Evolutionary conservation across 163 green algal species (phyloP).

Genomic region (Chloromonas sp.): DNA sequence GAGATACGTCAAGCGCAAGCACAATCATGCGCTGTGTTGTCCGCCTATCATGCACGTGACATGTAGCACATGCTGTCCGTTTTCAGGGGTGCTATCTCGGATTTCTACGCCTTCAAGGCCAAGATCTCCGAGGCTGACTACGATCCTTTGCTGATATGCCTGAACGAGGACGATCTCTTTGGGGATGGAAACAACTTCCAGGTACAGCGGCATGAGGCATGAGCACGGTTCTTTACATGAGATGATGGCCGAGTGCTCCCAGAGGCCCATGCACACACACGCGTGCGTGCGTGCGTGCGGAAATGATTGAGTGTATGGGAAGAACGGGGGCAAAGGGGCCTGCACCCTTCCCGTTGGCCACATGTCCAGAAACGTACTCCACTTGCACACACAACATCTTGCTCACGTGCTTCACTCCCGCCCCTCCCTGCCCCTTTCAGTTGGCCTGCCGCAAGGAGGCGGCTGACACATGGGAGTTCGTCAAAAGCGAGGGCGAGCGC

Average conservation of each 20-base stretch:
- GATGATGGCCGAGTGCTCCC: too few species aligned
- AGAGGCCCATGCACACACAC: too few species aligned
- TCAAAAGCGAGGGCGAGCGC: slow-evolving; percentile 36
- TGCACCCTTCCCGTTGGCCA: too few species aligned
- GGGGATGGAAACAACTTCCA: slow-evolving; percentile 82
- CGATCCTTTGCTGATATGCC: slow-evolving; percentile 39
- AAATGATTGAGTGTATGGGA: too few species aligned
- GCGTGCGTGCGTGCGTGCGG: too few species aligned
- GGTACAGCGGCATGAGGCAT: slow-evolving; percentile 13
- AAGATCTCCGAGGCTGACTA: slow-evolving; percentile 51
- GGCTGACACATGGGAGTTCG: slow-evolving; percentile 35
- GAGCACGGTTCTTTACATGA: too few species aligned
- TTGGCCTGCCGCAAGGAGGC: slow-evolving; percentile 18
- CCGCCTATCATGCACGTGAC: too few species aligned
- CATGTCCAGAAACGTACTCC: neutral
- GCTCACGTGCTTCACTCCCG: neutral
- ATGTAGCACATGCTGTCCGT: too few species aligned
- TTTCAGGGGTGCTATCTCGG: slow-evolving; percentile 60
- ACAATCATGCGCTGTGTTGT: too few species aligned
- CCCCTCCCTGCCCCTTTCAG: slow-evolving; percentile 5
- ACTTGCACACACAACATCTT: neutral
- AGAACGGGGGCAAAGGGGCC: too few species aligned
- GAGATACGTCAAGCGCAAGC: too few species aligned
- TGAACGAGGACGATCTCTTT: slow-evolving; percentile 72
- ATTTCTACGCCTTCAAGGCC: slow-evolving; percentile 63